Percentiles rank a stretch among this genome's conserved stretches.
Evolutionary conservation across 1,139 yeast genomes (phyloP).

Genomic region (Torulaspora globosa): DNA sequence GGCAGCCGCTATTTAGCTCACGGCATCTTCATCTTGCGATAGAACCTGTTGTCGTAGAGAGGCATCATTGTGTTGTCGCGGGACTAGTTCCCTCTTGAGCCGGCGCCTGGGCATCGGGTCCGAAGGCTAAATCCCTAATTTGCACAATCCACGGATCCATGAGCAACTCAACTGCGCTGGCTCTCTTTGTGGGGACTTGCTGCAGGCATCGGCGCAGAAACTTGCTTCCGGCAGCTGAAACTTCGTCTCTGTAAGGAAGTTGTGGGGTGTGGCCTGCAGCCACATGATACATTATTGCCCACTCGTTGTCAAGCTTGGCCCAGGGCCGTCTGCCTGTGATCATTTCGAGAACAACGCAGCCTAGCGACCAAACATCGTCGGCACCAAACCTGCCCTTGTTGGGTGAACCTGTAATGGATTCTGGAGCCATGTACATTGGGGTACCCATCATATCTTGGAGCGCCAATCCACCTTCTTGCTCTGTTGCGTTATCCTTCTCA

Average conservation of each 20-base stretch:
- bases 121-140: slow-evolving; percentile 69
- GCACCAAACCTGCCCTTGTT: slow-evolving; percentile 66
- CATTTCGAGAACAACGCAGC: slow-evolving; percentile 80
- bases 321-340: slow-evolving; percentile 80
- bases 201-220: slow-evolving; percentile 76
- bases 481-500: slow-evolving; percentile 11
- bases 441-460: slow-evolving; percentile 72
- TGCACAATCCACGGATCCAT: slow-evolving; percentile 88
- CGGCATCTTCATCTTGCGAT: background rate
- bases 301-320: slow-evolving; percentile 92
- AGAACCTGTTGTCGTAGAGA: background rate
- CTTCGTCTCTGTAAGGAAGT: slow-evolving; percentile 73
- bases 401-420: slow-evolving; percentile 75
- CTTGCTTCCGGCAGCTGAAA: slow-evolving; percentile 65
- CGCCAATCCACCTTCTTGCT: slow-evolving; percentile 13
- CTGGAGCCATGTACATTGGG: slow-evolving; percentile 99
- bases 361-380: slow-evolving; percentile 78
- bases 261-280: slow-evolving; percentile 94
- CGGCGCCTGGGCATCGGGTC: slow-evolving; percentile 24
- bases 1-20: background rate
- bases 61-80: background rate
- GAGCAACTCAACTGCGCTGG: slow-evolving; percentile 78
- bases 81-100: slow-evolving; percentile 3
- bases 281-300: slow-evolving; percentile 98
- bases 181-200: slow-evolving; percentile 75